Base-by-base conservation (phyloP, 345 rosid genomes). In the Aquilaria malaccensis region DNA sequence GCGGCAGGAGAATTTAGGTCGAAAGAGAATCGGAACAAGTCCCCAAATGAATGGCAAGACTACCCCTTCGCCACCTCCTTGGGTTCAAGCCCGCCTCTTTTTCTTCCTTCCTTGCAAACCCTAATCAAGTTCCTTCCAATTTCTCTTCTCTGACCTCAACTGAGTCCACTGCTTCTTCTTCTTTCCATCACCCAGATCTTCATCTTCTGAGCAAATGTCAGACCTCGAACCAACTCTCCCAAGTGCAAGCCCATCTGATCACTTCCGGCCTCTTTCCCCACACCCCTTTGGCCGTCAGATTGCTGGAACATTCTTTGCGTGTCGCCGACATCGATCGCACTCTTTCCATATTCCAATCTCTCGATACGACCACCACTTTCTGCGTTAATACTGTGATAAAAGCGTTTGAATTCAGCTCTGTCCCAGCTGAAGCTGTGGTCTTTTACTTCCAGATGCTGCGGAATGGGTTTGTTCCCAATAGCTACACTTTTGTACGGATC, bases 11-110 rank as follows among this genome's bases (percentile, higher is more conserved):
- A 56, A 41, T 53, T 43, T 30, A 50, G 15, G 9, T 50, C 47
- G 41, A 60, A 13, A 56, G 11, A 41, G 58, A 49, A 41, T 13
- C 58, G 13, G 59, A 45, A 30, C 37, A 7, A 56, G 52, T 13
- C 49, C 56, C 62, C 81, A 77, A 72, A 81, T 85, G 91, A 80
- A 85, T 85, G 89, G 87, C 87, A 77, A 83, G 80, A 66, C 74
- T 74, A 71, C 69, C 79, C 69, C 75, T 76, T 13, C 83, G 79
- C 69, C 70, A 75, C 49, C 61, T 78, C 50, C 62, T 67, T 73
- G 75, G 79, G 50, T 76, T 78, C 70, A 53, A 77, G 69, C 56
- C 50, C 69, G 10, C 50, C 62, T 30, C 49, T 70, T 33, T 33
- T 13, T 33, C 56, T 37, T 69, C 10, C 61, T 33, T 2, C 64